Evolutionary conservation across 1,139 yeast genomes (phyloP), one percentile per base, ranked within the genome.

Genomic region (Sugiyamaella sp.): DNA sequence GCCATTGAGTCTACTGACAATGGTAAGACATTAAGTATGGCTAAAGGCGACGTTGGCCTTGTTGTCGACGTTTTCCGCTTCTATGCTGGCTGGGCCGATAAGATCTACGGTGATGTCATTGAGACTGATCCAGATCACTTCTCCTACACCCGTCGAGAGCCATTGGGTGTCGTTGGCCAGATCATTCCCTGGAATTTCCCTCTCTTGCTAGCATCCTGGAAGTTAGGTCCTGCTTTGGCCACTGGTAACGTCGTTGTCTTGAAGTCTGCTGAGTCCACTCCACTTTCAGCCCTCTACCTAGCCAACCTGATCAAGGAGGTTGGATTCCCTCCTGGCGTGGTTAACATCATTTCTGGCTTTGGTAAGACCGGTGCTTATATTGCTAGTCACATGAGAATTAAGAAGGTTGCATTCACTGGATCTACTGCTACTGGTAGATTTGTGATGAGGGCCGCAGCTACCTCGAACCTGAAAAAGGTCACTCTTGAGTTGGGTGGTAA

Each of bases 171-270:
- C 49, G 85, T 91, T 74, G 96, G 93, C 56, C 91, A 86, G 69
- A 86, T 89, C 64, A 86, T 88, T 59, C 95, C 96, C 61, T 89
- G 95, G 95, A 89, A 89, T 72, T 89, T 86, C 80, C 95, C 96
- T 60, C 68, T 86, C 63, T 77, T 84, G 72, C 86, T 87, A 89
- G 78, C 84, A 65, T 74, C 88, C 22, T 87, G 95, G 95, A 66
- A 66, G 57, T 46, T 87, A 56, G 91, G 86, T 52, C 93, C 95
- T 46, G 90, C 91, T 57, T 72, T 87, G 63, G 90, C 88, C 56
- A 80, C 93, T 57, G 93, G 91, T 73, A 86, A 86, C 74, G 80
- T 86, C 49, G 74, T 84, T 64, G 85, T 87, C 51, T 73, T 87
- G 68, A 87, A 87, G 73, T 81, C 91, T 42, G 89, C 95, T 42